Evolutionary conservation across 1,284 basidiomycete genomes (phyloP).

Genomic region (Tilletiopsis washingtonensis): DNA sequence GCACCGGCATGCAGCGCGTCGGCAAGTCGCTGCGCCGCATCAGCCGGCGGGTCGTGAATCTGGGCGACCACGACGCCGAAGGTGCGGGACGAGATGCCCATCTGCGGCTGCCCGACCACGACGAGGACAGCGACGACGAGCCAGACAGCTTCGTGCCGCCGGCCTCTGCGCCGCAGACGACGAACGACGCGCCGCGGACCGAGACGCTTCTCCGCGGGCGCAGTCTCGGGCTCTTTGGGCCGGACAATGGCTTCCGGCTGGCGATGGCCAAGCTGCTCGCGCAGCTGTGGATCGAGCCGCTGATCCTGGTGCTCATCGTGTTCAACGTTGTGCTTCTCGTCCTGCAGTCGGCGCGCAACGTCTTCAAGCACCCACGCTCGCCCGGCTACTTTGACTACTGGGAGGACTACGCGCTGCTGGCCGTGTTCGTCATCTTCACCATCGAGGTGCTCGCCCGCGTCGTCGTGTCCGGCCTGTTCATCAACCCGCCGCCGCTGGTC

Average conservation of each 20-base stretch:
- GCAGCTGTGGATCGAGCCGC: constrained; percentile 66
- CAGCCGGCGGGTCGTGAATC: constrained; percentile 73
- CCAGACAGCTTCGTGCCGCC: not conserved
- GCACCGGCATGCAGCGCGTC: constrained; percentile 19
- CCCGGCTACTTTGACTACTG: constrained; percentile 75
- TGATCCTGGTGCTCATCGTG: constrained; percentile 74
- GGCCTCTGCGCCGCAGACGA: not conserved
- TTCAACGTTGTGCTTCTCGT: constrained; percentile 74
- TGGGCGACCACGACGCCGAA: constrained; percentile 49
- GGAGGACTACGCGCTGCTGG: constrained; percentile 79
- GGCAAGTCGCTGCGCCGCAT: constrained; percentile 55
- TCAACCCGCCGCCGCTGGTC: constrained; percentile 60
- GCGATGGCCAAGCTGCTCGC: constrained; percentile 12
- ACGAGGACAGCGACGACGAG: constrained; percentile 18
- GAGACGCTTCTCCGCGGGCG: constrained; percentile 59
- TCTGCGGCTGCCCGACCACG: constrained; percentile 13
- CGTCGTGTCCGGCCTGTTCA: constrained; percentile 78
- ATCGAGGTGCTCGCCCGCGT: constrained; percentile 82
- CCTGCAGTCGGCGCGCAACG: constrained; percentile 61
- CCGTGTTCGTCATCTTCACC: constrained; percentile 79
- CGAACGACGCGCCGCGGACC: not conserved
- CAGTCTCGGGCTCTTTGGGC: constrained; percentile 69
- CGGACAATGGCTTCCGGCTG: constrained; percentile 46
- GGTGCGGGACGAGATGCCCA: constrained; percentile 17
- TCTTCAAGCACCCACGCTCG: constrained; percentile 51